A percentile compares a stretch with the other conserved stretches of the same genome.
Evolutionary conservation across 1,139 yeast genomes (phyloP).

Genomic region (Geotrichum histeridarum): DNA sequence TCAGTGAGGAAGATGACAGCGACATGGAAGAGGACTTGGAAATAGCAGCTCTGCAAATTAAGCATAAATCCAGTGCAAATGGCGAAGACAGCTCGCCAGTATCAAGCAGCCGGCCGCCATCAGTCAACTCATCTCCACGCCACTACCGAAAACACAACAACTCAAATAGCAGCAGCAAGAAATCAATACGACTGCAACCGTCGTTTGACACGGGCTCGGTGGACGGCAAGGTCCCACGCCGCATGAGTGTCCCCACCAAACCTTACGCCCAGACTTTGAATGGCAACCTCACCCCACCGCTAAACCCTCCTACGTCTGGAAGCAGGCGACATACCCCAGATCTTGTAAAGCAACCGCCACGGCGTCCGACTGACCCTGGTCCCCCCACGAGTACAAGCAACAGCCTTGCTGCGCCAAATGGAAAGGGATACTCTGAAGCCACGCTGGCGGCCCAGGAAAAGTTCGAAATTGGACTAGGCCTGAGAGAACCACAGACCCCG

Average conservation of each 20-base stretch:
- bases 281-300: neutral
- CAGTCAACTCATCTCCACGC: conserved; percentile 24
- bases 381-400: neutral
- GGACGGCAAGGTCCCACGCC: conserved; percentile 10
- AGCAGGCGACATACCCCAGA: conserved; percentile 13
- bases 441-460: conserved; percentile 18
- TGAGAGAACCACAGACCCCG: conserved; percentile 9
- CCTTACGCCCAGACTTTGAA: neutral
- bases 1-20: conserved; percentile 36
- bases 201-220: conserved; percentile 10
- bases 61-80: conserved; percentile 22
- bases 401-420: neutral
- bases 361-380: conserved; percentile 18
- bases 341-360: neutral
- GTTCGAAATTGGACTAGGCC: conserved; percentile 20
- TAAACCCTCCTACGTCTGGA: neutral
- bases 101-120: conserved; percentile 21
- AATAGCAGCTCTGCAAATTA: conserved; percentile 33
- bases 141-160: conserved; percentile 14
- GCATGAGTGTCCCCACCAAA: conserved; percentile 18
- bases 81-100: conserved; percentile 19
- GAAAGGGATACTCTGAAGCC: conserved; percentile 7
- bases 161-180: conserved; percentile 12
- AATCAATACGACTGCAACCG: conserved; percentile 3
- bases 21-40: conserved; percentile 38